Percentiles rank a stretch among this genome's conserved stretches.
phyloP scores from a whole-genome alignment of 192 early-diverging fungal genomes.

The Chytriomyces sp. region DNA sequence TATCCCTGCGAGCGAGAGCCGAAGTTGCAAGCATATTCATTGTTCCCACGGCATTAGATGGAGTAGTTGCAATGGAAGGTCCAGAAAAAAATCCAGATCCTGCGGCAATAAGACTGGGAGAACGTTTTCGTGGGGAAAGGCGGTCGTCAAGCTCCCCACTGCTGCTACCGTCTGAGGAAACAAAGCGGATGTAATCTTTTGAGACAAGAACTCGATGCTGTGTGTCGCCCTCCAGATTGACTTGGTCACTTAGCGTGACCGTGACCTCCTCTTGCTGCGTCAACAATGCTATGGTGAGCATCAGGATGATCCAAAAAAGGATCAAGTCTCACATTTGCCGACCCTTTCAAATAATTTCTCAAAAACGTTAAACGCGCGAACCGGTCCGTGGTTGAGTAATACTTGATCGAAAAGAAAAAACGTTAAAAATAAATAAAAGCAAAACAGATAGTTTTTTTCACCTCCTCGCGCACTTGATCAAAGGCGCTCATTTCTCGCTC shows the following conservation, averaged over 20 bases:
- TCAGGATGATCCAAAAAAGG: not conserved
- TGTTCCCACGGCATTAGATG: not conserved
- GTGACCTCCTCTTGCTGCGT: slow-evolving; percentile 23
- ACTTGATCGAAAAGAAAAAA: not conserved
- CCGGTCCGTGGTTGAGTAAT: slow-evolving; percentile 30
- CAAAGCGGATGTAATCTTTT: slow-evolving; percentile 31
- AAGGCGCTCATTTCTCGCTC: slow-evolving; percentile 30
- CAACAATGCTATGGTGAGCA: not conserved
- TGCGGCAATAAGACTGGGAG: not conserved
- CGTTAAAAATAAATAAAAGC: not conserved
- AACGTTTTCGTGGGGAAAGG: not conserved
- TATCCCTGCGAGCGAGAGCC: not conserved
- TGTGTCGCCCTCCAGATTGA: slow-evolving; percentile 18
- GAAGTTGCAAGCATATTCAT: not conserved
- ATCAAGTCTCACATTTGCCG: slow-evolving; percentile 13
- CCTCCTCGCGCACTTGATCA: slow-evolving; percentile 23
- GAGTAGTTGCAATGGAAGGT: too few relatives aligned
- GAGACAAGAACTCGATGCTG: slow-evolving; percentile 18
- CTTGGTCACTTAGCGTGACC: slow-evolving; percentile 6
- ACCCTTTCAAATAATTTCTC: slow-evolving; percentile 31
- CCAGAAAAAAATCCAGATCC: not conserved
- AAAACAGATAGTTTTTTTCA: not conserved
- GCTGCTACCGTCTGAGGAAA: not conserved
- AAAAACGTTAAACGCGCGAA: slow-evolving; percentile 30
- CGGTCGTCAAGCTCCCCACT: too few relatives aligned